Conservation (phyloP, 805 yeast species). For the Starmerella sirachaensis region DNA sequence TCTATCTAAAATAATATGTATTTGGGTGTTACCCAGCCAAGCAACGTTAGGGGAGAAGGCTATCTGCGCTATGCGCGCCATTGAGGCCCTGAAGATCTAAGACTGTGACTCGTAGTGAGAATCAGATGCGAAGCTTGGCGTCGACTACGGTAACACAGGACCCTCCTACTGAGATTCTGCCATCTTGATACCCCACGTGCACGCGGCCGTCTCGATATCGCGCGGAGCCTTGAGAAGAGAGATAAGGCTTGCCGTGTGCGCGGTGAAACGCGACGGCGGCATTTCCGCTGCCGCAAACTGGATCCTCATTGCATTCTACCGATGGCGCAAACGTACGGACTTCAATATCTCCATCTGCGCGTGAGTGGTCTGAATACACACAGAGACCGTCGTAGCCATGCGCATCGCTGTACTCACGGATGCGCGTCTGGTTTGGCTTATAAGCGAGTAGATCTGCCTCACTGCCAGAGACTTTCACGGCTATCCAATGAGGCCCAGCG, state of each 20-base stretch:
- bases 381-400: slow-evolving; percentile 12
- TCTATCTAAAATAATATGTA: too few species aligned
- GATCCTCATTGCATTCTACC: slow-evolving; percentile 14
- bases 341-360: slow-evolving; percentile 6
- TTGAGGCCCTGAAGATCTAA: too few species aligned
- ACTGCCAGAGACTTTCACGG: slow-evolving; percentile 1
- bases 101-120: too few species aligned
- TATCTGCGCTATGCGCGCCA: too few species aligned
- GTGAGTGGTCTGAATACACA: slow-evolving; percentile 4
- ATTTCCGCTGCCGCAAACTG: slow-evolving; percentile 23
- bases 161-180: slow-evolving; percentile 16
- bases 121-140: slow-evolving; percentile 4
- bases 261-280: slow-evolving; percentile 20
- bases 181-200: slow-evolving; percentile 6
- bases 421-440: slow-evolving; percentile 4
- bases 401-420: slow-evolving; percentile 2
- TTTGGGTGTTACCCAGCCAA: too few species aligned
- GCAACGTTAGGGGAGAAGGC: too few species aligned
- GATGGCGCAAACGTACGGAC: slow-evolving; percentile 18
- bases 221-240: slow-evolving; percentile 18
- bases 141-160: slow-evolving; percentile 7
- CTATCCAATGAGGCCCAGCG: slow-evolving; percentile 16
- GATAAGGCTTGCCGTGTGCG: slow-evolving; percentile 6
- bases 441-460: slow-evolving; percentile 4
- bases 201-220: slow-evolving; percentile 15